phyloP scores from a whole-genome alignment of 2,329 filamentous ascomycete genomes.

The Podosphaera fusca region DNA sequence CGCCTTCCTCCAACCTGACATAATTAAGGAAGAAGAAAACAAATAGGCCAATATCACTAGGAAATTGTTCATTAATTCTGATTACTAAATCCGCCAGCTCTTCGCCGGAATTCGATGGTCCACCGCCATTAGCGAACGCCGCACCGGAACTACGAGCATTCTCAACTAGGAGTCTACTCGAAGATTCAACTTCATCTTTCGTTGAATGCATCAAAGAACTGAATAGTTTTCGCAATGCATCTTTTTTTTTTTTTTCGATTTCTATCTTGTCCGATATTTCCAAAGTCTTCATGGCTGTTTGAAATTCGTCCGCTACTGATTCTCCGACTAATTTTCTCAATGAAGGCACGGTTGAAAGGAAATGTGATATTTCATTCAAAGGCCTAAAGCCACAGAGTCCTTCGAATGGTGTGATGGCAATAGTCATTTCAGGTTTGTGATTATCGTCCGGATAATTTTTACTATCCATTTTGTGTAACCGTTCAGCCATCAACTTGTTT shows the following conservation, averaged over 20 bases:
- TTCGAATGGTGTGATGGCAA: constrained; percentile 89
- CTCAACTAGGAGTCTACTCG: constrained; percentile 44
- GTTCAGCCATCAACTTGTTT: constrained; percentile 81
- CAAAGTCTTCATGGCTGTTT: constrained; percentile 28
- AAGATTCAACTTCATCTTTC: constrained; percentile 37
- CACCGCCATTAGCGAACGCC: constrained; percentile 53
- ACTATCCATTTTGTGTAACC: constrained; percentile 63
- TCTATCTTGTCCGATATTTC: constrained; percentile 19
- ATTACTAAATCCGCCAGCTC: constrained; percentile 55
- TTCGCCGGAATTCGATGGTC: constrained; percentile 40
- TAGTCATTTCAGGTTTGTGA: constrained; percentile 99
- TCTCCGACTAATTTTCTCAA: constrained; percentile 45
- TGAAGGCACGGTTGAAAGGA: constrained; percentile 36
- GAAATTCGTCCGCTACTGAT: constrained; percentile 33
- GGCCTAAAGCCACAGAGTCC: constrained; percentile 91
- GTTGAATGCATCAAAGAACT: constrained; percentile 59
- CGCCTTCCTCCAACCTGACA: constrained; percentile 64
- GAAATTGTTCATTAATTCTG: constrained; percentile 64
- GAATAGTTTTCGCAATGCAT: constrained; percentile 53
- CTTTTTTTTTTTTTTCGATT: constrained; percentile 43
- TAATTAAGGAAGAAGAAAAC: constrained; percentile 96
- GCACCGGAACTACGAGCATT: constrained; percentile 44
- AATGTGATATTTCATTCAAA: constrained; percentile 64
- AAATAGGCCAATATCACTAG: constrained; percentile 75
- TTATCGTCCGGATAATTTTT: constrained; percentile 98